Conservation (phyloP, 2,329 filamentous ascomycete species). For the Claviceps fusiformis region DNA sequence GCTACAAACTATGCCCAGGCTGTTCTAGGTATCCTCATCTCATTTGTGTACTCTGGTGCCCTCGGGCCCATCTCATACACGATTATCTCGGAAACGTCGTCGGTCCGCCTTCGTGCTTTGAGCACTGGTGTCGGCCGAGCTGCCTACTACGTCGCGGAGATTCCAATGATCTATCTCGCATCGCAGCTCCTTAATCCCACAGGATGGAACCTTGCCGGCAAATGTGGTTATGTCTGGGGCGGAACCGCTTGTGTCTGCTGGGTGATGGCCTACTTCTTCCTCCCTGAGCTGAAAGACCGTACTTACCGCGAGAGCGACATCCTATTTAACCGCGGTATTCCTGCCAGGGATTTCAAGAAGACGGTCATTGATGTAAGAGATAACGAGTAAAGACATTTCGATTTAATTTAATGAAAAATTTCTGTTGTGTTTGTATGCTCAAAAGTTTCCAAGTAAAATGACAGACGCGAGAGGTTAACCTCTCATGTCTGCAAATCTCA, state of each 20-base stretch:
- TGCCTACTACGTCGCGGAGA: conserved; percentile 27
- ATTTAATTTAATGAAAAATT: no score
- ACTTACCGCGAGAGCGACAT: conserved; percentile 33
- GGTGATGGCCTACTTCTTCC: conserved; percentile 25
- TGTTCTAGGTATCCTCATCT: conserved; percentile 23
- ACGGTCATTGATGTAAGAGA: conserved; percentile 4
- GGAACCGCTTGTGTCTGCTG: conserved; percentile 22
- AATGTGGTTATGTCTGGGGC: conserved; percentile 35
- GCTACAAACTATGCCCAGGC: conserved; percentile 25
- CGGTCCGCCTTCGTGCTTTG: conserved; percentile 27
- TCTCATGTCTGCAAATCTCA: no score
- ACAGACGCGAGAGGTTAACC: no score
- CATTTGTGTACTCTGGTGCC: conserved; percentile 23
- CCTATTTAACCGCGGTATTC: conserved; percentile 18
- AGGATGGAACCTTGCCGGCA: conserved; percentile 25
- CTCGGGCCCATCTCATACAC: conserved; percentile 27
- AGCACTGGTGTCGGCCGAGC: conserved; percentile 24
- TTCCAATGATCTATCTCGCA: conserved; percentile 26
- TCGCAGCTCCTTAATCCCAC: conserved; percentile 25
- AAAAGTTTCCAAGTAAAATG: no score
- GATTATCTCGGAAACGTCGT: conserved; percentile 28
- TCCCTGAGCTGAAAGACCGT: conserved; percentile 41
- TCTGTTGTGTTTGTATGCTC: no score
- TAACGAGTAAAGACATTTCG: not conserved
- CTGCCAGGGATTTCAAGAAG: conserved; percentile 14